Evolutionary conservation across 176 grass and related monocot species (phyloP).

Genomic region (Urochloa ruziziensis): DNA sequence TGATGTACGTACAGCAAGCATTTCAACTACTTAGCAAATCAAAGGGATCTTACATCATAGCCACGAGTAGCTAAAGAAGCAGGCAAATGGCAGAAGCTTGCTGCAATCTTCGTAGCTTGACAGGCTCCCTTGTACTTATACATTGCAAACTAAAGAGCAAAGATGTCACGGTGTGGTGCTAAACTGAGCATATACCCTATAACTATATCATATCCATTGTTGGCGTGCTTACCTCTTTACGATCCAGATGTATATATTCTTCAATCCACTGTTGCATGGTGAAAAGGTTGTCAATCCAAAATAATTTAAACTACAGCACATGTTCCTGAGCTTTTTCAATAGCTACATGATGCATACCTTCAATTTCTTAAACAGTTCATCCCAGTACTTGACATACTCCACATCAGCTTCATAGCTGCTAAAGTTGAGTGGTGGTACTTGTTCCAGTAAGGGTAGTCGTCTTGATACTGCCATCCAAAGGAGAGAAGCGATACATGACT

Average conservation of each 20-base stretch:
- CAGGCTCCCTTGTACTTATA: no score
- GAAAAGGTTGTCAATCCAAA: background rate
- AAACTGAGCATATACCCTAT: no score
- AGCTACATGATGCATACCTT: conserved; percentile 25
- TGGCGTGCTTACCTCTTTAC: background rate
- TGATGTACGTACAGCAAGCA: no score
- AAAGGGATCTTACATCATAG: no score
- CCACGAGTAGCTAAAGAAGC: no score
- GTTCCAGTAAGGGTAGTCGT: background rate
- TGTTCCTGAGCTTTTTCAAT: background rate
- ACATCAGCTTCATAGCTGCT: background rate
- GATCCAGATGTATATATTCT: background rate
- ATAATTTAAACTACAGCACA: background rate
- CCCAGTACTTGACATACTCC: conserved; percentile 19
- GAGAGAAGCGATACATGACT: background rate
- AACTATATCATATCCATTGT: background rate
- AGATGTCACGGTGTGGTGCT: no score
- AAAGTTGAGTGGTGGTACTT: background rate
- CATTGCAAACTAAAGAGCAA: no score
- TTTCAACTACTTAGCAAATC: no score
- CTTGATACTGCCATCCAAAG: background rate
- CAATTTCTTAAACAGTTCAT: background rate
- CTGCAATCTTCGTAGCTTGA: no score
- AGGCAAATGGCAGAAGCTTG: no score
- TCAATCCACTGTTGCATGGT: conserved; percentile 9